These are phyloP conservation scores for Xylaria sp. DNA, from an alignment of 2,329 filamentous ascomycete genomes.

Conservation along the genomic window DNA sequence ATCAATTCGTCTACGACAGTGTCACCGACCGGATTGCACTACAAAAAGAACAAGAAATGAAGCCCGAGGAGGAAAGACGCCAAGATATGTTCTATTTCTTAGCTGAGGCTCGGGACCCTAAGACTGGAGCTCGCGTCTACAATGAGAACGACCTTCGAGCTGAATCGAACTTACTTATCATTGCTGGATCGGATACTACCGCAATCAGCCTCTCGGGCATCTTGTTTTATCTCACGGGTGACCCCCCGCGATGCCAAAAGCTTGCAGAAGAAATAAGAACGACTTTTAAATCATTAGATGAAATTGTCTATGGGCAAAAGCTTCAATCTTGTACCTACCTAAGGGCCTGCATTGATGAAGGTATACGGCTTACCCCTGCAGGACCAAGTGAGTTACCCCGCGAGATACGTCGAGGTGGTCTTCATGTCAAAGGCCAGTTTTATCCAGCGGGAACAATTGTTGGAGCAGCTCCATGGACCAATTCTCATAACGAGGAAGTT, in stretches of 20 bases:
- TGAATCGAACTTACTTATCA: slow-evolving; percentile 31
- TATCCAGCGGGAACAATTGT: slow-evolving; percentile 43
- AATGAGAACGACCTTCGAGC: slow-evolving; percentile 36
- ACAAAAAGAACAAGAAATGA: slow-evolving; percentile 32
- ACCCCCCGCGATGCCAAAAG: background rate
- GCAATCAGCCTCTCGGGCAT: background rate
- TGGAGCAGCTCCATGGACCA: slow-evolving; percentile 34
- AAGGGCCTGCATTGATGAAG: slow-evolving; percentile 14
- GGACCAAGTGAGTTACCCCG: background rate
- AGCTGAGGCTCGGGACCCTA: slow-evolving; percentile 37
- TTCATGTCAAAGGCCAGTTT: slow-evolving; percentile 36
- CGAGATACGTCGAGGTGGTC: background rate
- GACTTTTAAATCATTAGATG: slow-evolving; percentile 12
- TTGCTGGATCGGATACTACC: slow-evolving; percentile 5
- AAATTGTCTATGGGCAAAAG: background rate
- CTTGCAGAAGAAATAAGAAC: slow-evolving; percentile 8
- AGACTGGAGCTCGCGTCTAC: slow-evolving; percentile 34
- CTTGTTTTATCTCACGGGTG: slow-evolving; percentile 7
- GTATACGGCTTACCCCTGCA: background rate
- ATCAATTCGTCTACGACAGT: slow-evolving; percentile 36
- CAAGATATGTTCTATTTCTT: slow-evolving; percentile 45
- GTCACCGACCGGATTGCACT: slow-evolving; percentile 37
- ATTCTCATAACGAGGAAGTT: slow-evolving; percentile 28
- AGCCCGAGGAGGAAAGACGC: slow-evolving; percentile 38
- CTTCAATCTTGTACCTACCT: slow-evolving; percentile 10